These are phyloP conservation scores for Candida dendrica DNA, from an alignment of 805 yeast genomes.

Conservation along the genomic window DNA sequence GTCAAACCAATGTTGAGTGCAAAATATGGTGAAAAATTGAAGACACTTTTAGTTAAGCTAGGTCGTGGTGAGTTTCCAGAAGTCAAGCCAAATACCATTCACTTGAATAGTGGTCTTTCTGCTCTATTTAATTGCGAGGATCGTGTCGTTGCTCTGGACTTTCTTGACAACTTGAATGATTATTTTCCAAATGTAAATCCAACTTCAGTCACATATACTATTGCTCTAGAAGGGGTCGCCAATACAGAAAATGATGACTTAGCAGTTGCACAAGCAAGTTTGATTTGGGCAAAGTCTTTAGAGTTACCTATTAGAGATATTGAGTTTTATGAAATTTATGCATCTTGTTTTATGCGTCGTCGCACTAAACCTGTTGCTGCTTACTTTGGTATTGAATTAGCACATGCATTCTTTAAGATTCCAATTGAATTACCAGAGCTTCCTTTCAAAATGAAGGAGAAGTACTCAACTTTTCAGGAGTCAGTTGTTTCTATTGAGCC, in stretches of 20 bases:
- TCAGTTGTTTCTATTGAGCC: conserved; percentile 1
- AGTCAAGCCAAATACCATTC: conserved; percentile 28
- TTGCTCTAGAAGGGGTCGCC: conserved; percentile 16
- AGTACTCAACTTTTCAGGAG: neutral
- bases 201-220: conserved; percentile 25
- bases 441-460: neutral
- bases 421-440: neutral
- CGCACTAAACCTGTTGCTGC: conserved; percentile 5
- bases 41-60: conserved; percentile 24
- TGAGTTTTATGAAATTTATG: conserved; percentile 12
- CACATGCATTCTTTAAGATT: conserved; percentile 11
- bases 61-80: conserved; percentile 17
- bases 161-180: conserved; percentile 25
- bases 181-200: conserved; percentile 21
- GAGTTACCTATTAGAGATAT: conserved; percentile 6
- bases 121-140: conserved; percentile 36
- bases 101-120: conserved; percentile 38
- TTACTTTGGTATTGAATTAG: conserved; percentile 10
- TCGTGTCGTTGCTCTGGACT: conserved; percentile 28
- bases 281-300: conserved; percentile 7
- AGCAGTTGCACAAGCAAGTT: conserved; percentile 6
- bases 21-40: conserved; percentile 27
- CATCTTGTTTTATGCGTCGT: conserved; percentile 10
- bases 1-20: conserved; percentile 22
- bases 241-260: conserved; percentile 6